Base-by-base conservation (phyloP, 1,284 basidiomycete species). In the Papiliotrema flavescens region DNA sequence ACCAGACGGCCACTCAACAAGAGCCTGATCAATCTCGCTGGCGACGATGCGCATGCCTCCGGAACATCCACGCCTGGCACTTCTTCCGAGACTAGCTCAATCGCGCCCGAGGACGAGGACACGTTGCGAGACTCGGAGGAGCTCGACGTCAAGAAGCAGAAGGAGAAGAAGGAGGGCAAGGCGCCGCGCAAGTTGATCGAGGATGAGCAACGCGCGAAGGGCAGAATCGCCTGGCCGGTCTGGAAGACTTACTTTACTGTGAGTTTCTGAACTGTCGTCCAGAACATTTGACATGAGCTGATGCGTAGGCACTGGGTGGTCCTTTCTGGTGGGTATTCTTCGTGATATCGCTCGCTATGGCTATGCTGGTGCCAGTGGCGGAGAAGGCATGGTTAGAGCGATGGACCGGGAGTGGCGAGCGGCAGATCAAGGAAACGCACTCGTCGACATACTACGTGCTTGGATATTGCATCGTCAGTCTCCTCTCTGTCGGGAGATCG, bases 121-220 rank as follows among this genome's bases (percentile, higher is more conserved):
- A 69, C 68, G 2, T 37, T 65, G 11, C 55, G 53, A 5, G 58
- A 60, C 19, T 67, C 65, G 1, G 61, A 65, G 1, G 63, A 62
- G 11, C 70, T 64, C 8, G 48, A 75, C 3, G 64, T 67, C 49
- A 37, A 48, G 40, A 41, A n/a, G 41, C 28, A 32, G 28, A 32
- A 32, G 28, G 28, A 32, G 5, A 32, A 32, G 28, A 32, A 32
- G 28, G 28, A 32, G 28, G 28, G 28, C 28, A 90, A 89, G 71
- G 71, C 82, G 0, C 87, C 89, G 0, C 80, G 90, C 47, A 95
- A 93, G 75, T 80, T 96, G 20, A 80, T 96, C 34, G 91, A 95
- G 70, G 93, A 96, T 66, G 93, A 96, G 75, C 85, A 85, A 60
- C 82, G 90, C 7, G 92, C 90, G 0, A 85, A 60, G n/a, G 93